phyloP scores from a whole-genome alignment of 1,284 basidiomycete species.

The Chalciporus sp. region DNA sequence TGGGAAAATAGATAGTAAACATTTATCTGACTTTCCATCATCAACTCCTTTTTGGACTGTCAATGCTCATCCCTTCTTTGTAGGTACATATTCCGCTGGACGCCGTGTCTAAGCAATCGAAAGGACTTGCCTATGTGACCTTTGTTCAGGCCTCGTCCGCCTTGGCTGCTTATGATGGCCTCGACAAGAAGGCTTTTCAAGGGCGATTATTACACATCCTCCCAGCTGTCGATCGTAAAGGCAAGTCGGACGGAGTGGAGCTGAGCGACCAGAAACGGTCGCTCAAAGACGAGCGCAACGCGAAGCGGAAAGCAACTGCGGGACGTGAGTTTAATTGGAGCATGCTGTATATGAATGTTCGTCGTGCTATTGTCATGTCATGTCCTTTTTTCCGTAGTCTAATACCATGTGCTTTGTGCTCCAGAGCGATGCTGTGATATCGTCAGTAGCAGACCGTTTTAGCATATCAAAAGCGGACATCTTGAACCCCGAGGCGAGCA shows the following conservation, averaged over 20 bases:
- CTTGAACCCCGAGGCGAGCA: constrained; percentile 74
- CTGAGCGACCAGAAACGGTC: constrained; percentile 52
- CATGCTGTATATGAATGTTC: constrained; percentile 96
- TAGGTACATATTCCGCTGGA: constrained; percentile 88
- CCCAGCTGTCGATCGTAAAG: constrained; percentile 72
- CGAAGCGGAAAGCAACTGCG: constrained; percentile 73
- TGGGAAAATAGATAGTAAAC: constrained; percentile 50
- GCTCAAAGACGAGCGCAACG: constrained; percentile 70
- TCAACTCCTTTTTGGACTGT: constrained; percentile 1
- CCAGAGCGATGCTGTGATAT: constrained; percentile 87
- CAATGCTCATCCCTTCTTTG: constrained; percentile 11
- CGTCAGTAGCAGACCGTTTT: constrained; percentile 82
- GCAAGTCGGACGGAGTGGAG: constrained; percentile 47
- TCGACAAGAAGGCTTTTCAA: constrained; percentile 90
- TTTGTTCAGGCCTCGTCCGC: constrained; percentile 72
- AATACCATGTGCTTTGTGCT: constrained; percentile 17
- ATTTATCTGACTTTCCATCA: constrained; percentile 30
- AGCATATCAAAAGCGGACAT: constrained; percentile 86
- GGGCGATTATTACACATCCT: constrained; percentile 91
- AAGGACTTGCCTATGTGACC: constrained; percentile 86
- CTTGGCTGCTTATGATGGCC: constrained; percentile 70
- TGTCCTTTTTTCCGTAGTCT: constrained; percentile 18
- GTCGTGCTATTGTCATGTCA: constrained; percentile 39
- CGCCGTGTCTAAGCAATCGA: constrained; percentile 63
- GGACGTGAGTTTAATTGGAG: constrained; percentile 95